Conservation (phyloP, 768 basidiomycete species). For the Strobilomyces dryophilus region DNA sequence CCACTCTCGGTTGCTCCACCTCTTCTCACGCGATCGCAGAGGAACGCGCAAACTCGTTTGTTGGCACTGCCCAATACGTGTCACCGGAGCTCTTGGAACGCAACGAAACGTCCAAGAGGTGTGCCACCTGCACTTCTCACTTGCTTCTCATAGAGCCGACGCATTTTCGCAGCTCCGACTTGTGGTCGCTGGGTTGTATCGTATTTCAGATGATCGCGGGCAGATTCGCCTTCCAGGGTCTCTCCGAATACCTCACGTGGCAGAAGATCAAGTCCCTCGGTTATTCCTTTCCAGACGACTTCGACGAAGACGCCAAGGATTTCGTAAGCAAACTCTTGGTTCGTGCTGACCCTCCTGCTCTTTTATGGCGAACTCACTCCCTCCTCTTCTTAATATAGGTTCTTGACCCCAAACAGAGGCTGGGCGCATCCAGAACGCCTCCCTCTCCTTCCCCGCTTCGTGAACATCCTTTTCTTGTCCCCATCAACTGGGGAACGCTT, state of each 20-base stretch:
- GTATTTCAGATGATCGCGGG: constrained; percentile 92
- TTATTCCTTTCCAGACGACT: constrained; percentile 82
- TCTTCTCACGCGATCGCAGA: constrained; percentile 25
- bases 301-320: constrained; percentile 78
- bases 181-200: constrained; percentile 95
- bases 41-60: constrained; percentile 67
- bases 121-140: constrained; percentile 7
- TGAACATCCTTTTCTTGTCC: constrained; percentile 56
- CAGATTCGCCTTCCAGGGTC: constrained; percentile 85
- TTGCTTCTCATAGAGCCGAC: neutral
- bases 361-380: neutral
- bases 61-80: constrained; percentile 89
- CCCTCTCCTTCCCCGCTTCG: constrained; percentile 46
- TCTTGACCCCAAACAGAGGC: constrained; percentile 52
- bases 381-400: constrained; percentile 39
- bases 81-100: constrained; percentile 79
- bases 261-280: constrained; percentile 89
- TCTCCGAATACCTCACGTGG: constrained; percentile 92
- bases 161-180: constrained; percentile 64
- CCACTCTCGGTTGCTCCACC: neutral
- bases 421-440: constrained; percentile 48
- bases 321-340: constrained; percentile 78
- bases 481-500: constrained; percentile 56
- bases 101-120: constrained; percentile 77
- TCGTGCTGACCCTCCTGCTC: neutral